Evolutionary conservation across 805 yeast species (phyloP), one percentile per base, ranked within the genome.

Genomic region (Candida caryicola): DNA sequence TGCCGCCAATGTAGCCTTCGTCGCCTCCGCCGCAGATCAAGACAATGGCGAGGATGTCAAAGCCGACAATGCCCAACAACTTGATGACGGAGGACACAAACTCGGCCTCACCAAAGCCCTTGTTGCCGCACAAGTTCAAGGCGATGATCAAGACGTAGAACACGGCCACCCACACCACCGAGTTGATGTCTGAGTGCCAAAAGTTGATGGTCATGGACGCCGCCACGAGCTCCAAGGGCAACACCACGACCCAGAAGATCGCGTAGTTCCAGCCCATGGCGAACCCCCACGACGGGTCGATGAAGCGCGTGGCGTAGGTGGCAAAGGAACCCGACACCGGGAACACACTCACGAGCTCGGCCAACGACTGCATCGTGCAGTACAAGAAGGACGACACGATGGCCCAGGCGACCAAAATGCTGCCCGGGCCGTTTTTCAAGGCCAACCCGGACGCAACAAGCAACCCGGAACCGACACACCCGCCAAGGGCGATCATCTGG

Each of bases 181-280:
- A 55, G 43, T 66, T 66, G 39, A 68, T 62, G 40, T 49, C 32
- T 7, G 64, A 58, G 4, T 60, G 51, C 73, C 73, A 68, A 44
- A 62, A 67, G 26, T 62, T 54, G 35, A 68, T 67, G 23, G 71
- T 60, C 39, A 68, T 50, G 17, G 72, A 64, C 14, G 66, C 55
- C 1, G 73, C 73, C 36, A 67, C 73, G 34, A 68, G 54, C 46
- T 68, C 73, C 33, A 66, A 52, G 2, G 73, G 73, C 39, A 66
- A 49, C 23, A 68, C 72, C 19, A 68, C 53, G n/a, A 66, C 66
- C 73, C 72, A 68, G 46, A 66, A 67, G 30, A 64, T 40, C 17
- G 72, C 69, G 44, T 68, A 68, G 53, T 67, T 67, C 67, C 69
- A 66, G 13, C 71, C 73, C 38, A 60, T 63, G n/a, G 73, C 73